Evolutionary conservation across 768 basidiomycete genomes (phyloP).

Genomic region (Leccinellum luteum): DNA sequence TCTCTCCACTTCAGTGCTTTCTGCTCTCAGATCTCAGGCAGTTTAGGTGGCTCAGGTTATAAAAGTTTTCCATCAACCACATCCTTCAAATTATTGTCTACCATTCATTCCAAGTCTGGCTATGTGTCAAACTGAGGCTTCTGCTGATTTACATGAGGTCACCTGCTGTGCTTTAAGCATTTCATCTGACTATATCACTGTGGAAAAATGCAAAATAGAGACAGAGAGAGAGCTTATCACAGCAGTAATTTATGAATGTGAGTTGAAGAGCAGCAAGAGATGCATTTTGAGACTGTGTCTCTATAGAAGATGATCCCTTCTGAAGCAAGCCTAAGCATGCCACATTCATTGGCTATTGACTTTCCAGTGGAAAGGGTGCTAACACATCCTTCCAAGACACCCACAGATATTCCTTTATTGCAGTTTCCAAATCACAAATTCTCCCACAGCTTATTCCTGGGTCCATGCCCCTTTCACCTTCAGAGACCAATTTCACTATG

Average conservation of each 20-base stretch:
- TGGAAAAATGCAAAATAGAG: constrained; percentile 43
- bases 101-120: constrained; percentile 54
- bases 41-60: constrained; percentile 52
- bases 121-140: constrained; percentile 42
- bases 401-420: constrained; percentile 23
- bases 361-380: constrained; percentile 22
- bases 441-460: constrained; percentile 20
- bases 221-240: constrained; percentile 45
- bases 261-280: constrained; percentile 38
- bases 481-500: constrained; percentile 29
- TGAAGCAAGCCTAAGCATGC: constrained; percentile 30
- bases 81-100: constrained; percentile 57
- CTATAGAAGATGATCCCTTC: constrained; percentile 37
- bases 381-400: constrained; percentile 28
- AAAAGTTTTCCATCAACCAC: constrained; percentile 43
- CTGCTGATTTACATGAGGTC: constrained; percentile 48
- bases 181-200: constrained; percentile 50
- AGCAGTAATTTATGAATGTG: constrained; percentile 40
- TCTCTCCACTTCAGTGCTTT: constrained; percentile 29
- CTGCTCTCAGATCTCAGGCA: constrained; percentile 28
- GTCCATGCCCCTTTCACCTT: constrained; percentile 40
- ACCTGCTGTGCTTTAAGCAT: constrained; percentile 40
- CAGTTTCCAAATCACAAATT: constrained; percentile 24
- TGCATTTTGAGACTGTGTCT: constrained; percentile 49
- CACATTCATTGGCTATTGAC: constrained; percentile 37